Evolutionary conservation across 768 basidiomycete genomes (phyloP), one percentile per base, ranked within the genome.

Genomic region (Pluteus cervinus): DNA sequence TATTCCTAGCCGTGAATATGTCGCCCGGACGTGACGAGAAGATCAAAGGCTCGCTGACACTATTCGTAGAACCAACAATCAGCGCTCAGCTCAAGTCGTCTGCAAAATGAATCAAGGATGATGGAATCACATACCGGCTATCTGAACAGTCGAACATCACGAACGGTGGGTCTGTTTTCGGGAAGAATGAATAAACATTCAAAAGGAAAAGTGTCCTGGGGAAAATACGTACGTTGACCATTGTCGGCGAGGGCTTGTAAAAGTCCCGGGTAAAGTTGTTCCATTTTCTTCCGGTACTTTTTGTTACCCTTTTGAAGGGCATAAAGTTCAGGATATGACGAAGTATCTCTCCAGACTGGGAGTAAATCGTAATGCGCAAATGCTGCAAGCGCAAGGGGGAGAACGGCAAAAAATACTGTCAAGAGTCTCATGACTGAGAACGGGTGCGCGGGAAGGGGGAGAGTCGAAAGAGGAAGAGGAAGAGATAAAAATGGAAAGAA

Each of bases 1-100:
- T 52, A 32, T 54, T 55, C 4, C 53, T 41, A 17, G 50, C 42
- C 7, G 53, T 47, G 28, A 53, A 55, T 16, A 55, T 47, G 10
- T 42, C 44, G 9, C 51, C 53, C 1, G 51, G 53, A 30, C 43
- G 42, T 5, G 51, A 43, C 22, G 46, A 43, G 40, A 52, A 55
- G 4, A 55, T 38, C 7, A 45, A 43, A n/a, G 48, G 48, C 33
- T 55, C 53, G 26, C 49, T 46, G 10, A 49, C 37, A 30, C 51
- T 44, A 15, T 15, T 4, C n/a, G n/a, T n/a, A n/a, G n/a, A n/a
- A n/a, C n/a, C n/a, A n/a, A n/a, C n/a, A n/a, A n/a, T n/a, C n/a
- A n/a, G n/a, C n/a, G n/a, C n/a, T n/a, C n/a, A n/a, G n/a, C n/a
- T n/a, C n/a, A n/a, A n/a, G n/a, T n/a, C n/a, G n/a, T n/a, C n/a